These are phyloP conservation scores for Wickerhamomyces sp. DNA, from an alignment of 1,139 yeast genomes.

Conservation along the genomic window DNA sequence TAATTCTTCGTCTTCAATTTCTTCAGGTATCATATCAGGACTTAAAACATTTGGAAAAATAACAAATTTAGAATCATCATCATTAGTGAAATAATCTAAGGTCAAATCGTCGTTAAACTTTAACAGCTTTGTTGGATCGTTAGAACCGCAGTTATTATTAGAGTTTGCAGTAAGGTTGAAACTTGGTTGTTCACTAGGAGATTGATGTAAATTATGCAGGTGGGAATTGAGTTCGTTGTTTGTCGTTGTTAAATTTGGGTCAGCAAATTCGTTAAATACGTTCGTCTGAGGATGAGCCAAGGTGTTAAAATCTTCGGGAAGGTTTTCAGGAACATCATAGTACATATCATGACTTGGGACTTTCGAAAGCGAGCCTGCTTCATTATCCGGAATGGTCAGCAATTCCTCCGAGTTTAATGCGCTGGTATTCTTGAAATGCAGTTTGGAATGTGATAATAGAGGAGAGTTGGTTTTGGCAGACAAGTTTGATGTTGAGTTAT, in stretches of 20 bases:
- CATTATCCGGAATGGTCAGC: slow-evolving; percentile 22
- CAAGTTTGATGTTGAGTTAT: slow-evolving; percentile 2
- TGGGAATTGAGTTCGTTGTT: slow-evolving; percentile 8
- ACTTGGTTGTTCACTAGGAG: background rate
- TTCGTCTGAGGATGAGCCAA: slow-evolving; percentile 6
- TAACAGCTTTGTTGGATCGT: slow-evolving; percentile 13
- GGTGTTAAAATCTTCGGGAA: slow-evolving; percentile 8
- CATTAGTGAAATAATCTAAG: slow-evolving; percentile 21
- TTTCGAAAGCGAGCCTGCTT: slow-evolving; percentile 12
- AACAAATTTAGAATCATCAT: slow-evolving; percentile 19
- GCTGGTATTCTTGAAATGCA: slow-evolving; percentile 16
- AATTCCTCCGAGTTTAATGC: slow-evolving; percentile 23
- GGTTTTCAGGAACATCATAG: slow-evolving; percentile 21
- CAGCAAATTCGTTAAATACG: slow-evolving; percentile 34
- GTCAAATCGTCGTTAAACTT: slow-evolving; percentile 25
- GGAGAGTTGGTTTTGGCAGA: slow-evolving; percentile 11
- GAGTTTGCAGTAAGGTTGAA: background rate
- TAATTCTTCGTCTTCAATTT: slow-evolving; percentile 30
- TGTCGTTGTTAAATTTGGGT: slow-evolving; percentile 33
- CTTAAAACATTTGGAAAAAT: slow-evolving; percentile 15
- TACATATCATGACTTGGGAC: slow-evolving; percentile 24
- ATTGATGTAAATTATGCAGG: background rate
- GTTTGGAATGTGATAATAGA: slow-evolving; percentile 9
- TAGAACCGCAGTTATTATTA: background rate
- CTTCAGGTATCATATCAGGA: slow-evolving; percentile 26